These are phyloP conservation scores for Microglena sp. DNA, from an alignment of 139 green algal genomes.

Conservation along the genomic window DNA sequence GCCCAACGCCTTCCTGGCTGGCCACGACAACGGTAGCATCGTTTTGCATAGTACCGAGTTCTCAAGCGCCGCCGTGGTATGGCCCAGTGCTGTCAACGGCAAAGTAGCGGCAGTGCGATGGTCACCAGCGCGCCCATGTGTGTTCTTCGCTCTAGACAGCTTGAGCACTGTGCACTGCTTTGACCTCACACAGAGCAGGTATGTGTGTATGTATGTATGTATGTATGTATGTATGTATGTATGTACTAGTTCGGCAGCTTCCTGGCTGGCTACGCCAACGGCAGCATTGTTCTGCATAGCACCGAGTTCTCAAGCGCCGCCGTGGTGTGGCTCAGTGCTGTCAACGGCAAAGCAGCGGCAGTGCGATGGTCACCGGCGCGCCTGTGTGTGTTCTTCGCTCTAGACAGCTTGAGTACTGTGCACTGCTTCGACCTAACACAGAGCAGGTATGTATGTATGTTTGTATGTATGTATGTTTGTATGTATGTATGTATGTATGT, in stretches of 20 bases:
- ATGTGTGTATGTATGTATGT: neutral
- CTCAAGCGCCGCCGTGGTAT: constrained; percentile 16
- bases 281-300: neutral
- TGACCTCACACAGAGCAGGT: constrained; percentile 22
- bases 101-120: constrained; percentile 16
- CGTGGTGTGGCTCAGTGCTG: too few species aligned
- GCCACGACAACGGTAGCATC: constrained; percentile 21
- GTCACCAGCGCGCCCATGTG: constrained; percentile 19
- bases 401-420: constrained; percentile 26
- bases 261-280: neutral
- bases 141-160: constrained; percentile 29
- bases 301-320: neutral
- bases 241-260: neutral
- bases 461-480: too few species aligned
- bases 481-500: too few species aligned
- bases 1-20: constrained; percentile 17
- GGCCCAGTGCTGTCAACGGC: constrained; percentile 10
- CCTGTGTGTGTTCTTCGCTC: constrained; percentile 19
- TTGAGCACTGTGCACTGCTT: constrained; percentile 23
- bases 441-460: too few species aligned
- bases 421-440: constrained; percentile 27
- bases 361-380: constrained; percentile 25
- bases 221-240: neutral
- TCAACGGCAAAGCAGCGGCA: too few species aligned
- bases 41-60: constrained; percentile 18